Evolutionary conservation across 169 alveolate species (phyloP), one percentile per base, ranked within the genome.

Genomic region (Miamiensis avidus): DNA sequence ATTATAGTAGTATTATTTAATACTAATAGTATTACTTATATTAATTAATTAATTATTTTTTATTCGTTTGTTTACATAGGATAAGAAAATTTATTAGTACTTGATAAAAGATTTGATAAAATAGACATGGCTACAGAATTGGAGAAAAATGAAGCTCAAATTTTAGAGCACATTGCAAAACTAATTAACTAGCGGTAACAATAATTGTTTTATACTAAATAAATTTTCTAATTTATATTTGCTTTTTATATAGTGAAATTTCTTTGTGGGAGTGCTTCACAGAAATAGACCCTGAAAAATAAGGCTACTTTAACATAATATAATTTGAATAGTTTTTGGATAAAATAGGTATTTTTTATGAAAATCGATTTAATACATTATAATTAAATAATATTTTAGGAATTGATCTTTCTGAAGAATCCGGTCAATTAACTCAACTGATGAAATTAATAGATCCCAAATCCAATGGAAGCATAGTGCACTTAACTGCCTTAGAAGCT

Each of bases 371-470:
- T 49, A 20, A 11, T 49, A 11, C 20, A 49, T 49, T 49, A 11
- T 11, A 49, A 11, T 49, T 49, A 49, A 49, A 11, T 49, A 11
- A 49, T 49, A 11, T 49, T 49, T 11, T 49, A 49, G 69, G 69
- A 49, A 20, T 49, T 0, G 74, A 29, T 79, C n/a, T 34, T 29
- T 31, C 30, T 0, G 84, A 79, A 79, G 65, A 65, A 28, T 75
- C 34, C 30, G 65, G 65, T 1, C 65, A 49, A 16, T 28, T 79
- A 15, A 16, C 29, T 29, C 0, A 34, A 15, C 29, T 79, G n/a
- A 79, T 79, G 84, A 79, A 72, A 49, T 65, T 79, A 16, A 79
- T 79, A 0, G 84, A 79, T 64, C 84, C 84, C 65, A 79, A 79
- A 20, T 79, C 65, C 1, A 34, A 34, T 49, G 84, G 76, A 15